phyloP scores from a whole-genome alignment of 441 rosid species.

The Aquilaria agallochum region DNA sequence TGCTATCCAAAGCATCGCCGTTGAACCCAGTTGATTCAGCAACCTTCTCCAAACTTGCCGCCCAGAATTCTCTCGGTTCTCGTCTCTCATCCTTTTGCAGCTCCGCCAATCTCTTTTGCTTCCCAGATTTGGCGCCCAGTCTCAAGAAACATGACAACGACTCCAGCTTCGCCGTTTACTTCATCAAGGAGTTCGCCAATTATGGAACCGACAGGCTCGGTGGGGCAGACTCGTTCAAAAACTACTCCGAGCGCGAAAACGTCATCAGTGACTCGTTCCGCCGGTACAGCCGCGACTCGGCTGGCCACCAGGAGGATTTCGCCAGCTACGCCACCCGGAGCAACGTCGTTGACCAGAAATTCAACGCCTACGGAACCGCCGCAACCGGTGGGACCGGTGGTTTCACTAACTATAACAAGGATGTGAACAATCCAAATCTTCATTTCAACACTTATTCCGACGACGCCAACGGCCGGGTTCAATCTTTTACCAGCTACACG shows the following conservation, averaged over 20 bases:
- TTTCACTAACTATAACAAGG: constrained; percentile 49
- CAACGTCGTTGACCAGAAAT: constrained; percentile 74
- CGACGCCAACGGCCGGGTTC: constrained; percentile 40
- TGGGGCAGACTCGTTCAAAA: constrained; percentile 48
- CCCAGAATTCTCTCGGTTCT: constrained; percentile 41
- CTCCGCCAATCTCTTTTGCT: constrained; percentile 75
- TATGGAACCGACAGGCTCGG: constrained; percentile 50
- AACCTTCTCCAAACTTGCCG: constrained; percentile 58
- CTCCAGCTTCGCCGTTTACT: constrained; percentile 49
- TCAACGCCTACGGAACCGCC: constrained; percentile 61
- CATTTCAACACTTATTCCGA: constrained; percentile 61
- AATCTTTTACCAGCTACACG: constrained; percentile 50
- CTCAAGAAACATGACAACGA: constrained; percentile 48
- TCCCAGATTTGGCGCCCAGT: constrained; percentile 47
- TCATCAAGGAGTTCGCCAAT: constrained; percentile 59
- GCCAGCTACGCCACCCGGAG: constrained; percentile 40
- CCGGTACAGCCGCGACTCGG: constrained; percentile 57
- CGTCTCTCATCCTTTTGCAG: constrained; percentile 64
- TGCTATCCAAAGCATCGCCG: constrained; percentile 72
- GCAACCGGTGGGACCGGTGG: constrained; percentile 67
- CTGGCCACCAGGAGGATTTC: constrained; percentile 50
- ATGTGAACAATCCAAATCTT: constrained; percentile 58
- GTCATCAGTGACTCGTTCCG: constrained; percentile 57
- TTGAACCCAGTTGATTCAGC: constrained; percentile 57
- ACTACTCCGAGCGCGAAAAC: constrained; percentile 47